Conservation (phyloP, 257 asterid genomes). For the Fraxinus anomala region DNA sequence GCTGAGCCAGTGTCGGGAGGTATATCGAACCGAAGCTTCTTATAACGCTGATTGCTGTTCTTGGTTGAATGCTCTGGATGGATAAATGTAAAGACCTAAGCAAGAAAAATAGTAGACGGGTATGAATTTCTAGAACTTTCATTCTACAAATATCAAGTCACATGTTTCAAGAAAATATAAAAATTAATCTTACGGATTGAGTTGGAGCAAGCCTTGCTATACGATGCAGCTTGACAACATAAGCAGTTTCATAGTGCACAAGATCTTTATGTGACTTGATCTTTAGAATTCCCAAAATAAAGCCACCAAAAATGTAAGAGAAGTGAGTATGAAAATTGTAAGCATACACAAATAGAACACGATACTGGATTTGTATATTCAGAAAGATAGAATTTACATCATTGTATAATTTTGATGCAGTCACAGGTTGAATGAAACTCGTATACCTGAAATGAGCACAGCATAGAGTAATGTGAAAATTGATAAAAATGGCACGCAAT, state of each 20-base stretch:
- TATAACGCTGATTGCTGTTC: constrained; percentile 69
- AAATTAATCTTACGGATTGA: constrained; percentile 62
- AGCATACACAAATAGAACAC: constrained; percentile 2
- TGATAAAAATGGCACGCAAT: neutral
- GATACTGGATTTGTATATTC: constrained; percentile 10
- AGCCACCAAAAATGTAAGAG: constrained; percentile 2
- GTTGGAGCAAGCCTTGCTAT: constrained; percentile 84
- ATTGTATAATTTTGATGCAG: constrained; percentile 88
- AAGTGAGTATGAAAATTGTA: neutral
- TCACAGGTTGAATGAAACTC: constrained; percentile 88
- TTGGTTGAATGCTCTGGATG: constrained; percentile 74
- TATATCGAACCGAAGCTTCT: constrained; percentile 69
- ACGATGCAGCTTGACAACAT: constrained; percentile 95
- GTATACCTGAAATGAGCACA: constrained; percentile 76
- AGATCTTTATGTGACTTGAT: constrained; percentile 93
- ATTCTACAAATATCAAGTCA: neutral
- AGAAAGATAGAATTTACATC: constrained; percentile 56
- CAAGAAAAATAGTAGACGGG: constrained; percentile 31
- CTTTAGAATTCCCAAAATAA: constrained; percentile 46
- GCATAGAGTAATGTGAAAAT: constrained; percentile 12
- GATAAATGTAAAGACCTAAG: constrained; percentile 79
- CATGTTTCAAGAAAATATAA: constrained; percentile 35
- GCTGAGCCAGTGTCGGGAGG: constrained; percentile 83
- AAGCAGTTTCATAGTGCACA: constrained; percentile 93
- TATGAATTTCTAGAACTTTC: constrained; percentile 19